Percentiles rank a stretch among this genome's conserved stretches.
These are phyloP conservation scores for Phytophthora pisi DNA, from an alignment of 352 stramenopile species.

Conservation along the genomic window DNA sequence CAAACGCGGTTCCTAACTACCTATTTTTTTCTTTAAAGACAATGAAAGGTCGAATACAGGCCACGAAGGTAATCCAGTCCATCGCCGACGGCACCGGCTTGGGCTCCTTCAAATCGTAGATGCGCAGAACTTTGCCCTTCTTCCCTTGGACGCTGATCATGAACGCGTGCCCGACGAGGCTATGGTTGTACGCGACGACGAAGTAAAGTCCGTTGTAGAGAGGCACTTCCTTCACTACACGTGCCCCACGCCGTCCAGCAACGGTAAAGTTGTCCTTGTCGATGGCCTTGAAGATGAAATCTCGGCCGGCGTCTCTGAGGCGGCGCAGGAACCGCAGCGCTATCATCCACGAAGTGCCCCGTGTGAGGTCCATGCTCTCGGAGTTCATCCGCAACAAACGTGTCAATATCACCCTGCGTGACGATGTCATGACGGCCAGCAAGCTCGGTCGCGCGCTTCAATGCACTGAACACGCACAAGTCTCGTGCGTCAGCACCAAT, in stretches of 20 bases:
- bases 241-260: not conserved
- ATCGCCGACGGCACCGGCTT: not conserved
- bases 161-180: not conserved
- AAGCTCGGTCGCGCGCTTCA: not conserved
- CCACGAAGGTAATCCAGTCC: not conserved
- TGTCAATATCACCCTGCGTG: not conserved
- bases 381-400: not conserved
- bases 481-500: not conserved
- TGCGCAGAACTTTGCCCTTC: not conserved
- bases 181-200: not conserved
- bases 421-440: not conserved
- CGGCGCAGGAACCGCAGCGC: not conserved
- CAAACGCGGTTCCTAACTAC: not conserved
- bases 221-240: not conserved
- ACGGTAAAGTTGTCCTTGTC: not conserved
- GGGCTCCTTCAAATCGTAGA: not conserved
- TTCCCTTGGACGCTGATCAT: not conserved
- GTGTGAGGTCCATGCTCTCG: not conserved
- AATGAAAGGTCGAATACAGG: conserved; percentile 1
- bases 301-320: not conserved
- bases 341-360: conserved; percentile 6
- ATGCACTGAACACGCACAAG: not conserved
- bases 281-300: conserved; percentile 1
- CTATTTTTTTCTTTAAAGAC: not conserved
- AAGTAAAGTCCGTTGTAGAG: not conserved